Conservation (phyloP, 2,329 filamentous ascomycete genomes). For the Akanthomyces lecanii region DNA sequence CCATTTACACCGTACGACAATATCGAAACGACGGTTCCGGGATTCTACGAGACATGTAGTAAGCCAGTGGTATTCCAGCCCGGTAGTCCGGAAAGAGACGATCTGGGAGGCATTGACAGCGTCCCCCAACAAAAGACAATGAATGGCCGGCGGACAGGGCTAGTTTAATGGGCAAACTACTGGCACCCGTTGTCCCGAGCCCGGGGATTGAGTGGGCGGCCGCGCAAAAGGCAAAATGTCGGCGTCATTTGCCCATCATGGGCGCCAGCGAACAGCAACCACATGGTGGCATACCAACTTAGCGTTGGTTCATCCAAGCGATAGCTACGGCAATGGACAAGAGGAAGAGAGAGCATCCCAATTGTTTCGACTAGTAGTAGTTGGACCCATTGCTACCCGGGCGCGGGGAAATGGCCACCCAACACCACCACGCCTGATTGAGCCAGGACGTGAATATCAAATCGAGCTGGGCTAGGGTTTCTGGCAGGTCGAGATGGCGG, state of each 20-base stretch:
- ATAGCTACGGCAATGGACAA: not conserved
- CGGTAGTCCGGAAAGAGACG: constrained; percentile 2
- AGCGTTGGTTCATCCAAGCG: not conserved
- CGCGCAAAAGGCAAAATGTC: not conserved
- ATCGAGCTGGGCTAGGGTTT: not conserved
- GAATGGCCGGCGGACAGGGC: not conserved
- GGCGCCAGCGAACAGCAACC: not conserved
- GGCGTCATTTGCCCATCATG: constrained; percentile 12
- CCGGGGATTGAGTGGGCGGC: not conserved
- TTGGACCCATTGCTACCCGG: not conserved
- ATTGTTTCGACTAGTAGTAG: not conserved
- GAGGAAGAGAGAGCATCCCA: not conserved
- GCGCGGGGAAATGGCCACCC: not conserved
- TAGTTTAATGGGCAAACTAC: not conserved
- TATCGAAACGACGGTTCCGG: not conserved
- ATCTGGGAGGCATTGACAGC: not conserved
- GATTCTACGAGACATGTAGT: constrained; percentile 12
- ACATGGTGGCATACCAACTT: not conserved
- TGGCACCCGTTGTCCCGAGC: not conserved
- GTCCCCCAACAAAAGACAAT: not conserved
- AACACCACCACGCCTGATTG: not conserved
- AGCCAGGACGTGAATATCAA: not conserved
- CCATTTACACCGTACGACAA: not conserved
- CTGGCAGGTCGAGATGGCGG: not conserved
- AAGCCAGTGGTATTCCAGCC: not conserved